A percentile compares a stretch with the other conserved stretches of the same genome.
Conservation (phyloP, 139 green algal genomes). For the Zygnema cylindricum region DNA sequence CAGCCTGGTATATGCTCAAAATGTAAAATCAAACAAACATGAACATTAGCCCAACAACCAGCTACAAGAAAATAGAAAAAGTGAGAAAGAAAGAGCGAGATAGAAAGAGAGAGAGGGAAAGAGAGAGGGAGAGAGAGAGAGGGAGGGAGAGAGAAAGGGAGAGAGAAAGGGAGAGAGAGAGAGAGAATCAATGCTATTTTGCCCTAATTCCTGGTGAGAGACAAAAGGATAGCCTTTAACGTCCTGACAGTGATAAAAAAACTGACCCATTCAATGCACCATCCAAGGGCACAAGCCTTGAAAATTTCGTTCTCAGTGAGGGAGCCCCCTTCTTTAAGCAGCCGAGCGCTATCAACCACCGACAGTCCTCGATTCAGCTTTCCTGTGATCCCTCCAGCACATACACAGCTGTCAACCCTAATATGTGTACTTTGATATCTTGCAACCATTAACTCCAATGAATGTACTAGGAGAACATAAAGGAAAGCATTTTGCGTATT, state of each 20-base stretch:
- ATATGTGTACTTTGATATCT: neutral
- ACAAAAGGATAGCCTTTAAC: neutral
- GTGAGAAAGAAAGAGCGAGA: conserved; percentile 60
- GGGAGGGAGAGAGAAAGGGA: neutral
- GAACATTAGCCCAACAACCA: too few relatives aligned
- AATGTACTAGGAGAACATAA: neutral
- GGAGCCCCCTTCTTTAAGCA: conserved; percentile 58
- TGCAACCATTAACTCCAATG: neutral
- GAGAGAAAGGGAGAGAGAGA: conserved; percentile 11
- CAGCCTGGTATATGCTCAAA: too few relatives aligned
- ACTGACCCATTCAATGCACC: conserved; percentile 93
- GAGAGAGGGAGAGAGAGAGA: neutral
- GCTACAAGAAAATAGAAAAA: neutral
- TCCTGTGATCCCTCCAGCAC: too few relatives aligned
- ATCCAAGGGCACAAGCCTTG: conserved; percentile 84
- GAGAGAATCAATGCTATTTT: neutral
- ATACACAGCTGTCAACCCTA: too few relatives aligned
- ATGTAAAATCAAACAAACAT: too few relatives aligned
- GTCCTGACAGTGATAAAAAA: neutral
- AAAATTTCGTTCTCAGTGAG: conserved; percentile 75
- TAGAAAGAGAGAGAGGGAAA: neutral
- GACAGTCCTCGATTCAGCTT: conserved; percentile 98
- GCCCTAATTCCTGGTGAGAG: conserved; percentile 20
- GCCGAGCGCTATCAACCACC: conserved; percentile 78
- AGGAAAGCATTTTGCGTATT: neutral